These are phyloP conservation scores for Sesbania bispinosa DNA, from an alignment of 306 rosid species.

Conservation along the genomic window DNA sequence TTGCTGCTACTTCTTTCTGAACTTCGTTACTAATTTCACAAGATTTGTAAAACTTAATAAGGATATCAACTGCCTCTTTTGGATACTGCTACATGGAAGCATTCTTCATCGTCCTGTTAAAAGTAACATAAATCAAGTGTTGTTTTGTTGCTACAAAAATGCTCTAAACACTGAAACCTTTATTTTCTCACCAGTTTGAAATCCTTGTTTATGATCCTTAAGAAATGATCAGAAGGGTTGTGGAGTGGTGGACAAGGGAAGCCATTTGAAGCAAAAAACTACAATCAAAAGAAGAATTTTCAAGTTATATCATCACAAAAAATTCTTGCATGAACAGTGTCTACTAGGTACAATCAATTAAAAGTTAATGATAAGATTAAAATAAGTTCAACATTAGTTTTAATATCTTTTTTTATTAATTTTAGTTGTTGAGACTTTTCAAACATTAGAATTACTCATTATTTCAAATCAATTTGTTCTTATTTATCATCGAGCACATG, in stretches of 20 bases:
- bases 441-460: too few species aligned
- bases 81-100: neutral
- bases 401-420: too few species aligned
- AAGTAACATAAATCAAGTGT: neutral
- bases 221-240: slow-evolving; percentile 60
- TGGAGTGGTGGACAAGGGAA: slow-evolving; percentile 50
- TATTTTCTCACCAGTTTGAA: slow-evolving; percentile 32
- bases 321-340: too few species aligned
- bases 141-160: neutral
- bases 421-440: too few species aligned
- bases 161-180: neutral
- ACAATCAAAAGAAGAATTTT: neutral
- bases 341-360: too few species aligned
- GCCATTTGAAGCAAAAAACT: slow-evolving; percentile 53
- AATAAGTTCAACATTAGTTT: too few species aligned
- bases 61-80: slow-evolving; percentile 35
- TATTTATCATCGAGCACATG: too few species aligned
- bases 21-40: slow-evolving; percentile 28
- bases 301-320: too few species aligned
- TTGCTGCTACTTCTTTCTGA: slow-evolving; percentile 25
- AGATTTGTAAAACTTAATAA: slow-evolving; percentile 22
- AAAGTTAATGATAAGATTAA: too few species aligned
- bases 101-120: slow-evolving; percentile 33
- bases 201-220: too few species aligned
- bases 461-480: neutral